phyloP scores from a whole-genome alignment of 768 basidiomycete genomes.

The Lentinula sp. region DNA sequence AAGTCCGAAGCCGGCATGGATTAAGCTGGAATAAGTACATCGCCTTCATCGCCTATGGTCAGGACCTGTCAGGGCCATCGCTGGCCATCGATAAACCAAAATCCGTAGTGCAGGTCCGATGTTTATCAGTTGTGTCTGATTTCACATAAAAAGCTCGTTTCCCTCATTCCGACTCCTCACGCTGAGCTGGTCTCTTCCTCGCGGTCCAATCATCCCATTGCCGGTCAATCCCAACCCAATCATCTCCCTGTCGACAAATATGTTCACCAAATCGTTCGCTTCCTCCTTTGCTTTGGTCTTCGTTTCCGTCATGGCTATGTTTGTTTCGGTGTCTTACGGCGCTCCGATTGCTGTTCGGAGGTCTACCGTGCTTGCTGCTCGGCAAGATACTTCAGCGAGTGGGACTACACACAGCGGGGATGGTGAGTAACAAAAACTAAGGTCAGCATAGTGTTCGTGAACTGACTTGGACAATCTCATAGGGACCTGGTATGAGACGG shows the following conservation, averaged over 20 bases:
- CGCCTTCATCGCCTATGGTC: no score
- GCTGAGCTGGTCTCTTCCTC: constrained; percentile 3
- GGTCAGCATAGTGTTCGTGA: no score
- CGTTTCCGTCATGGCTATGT: not conserved
- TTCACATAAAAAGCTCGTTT: not conserved
- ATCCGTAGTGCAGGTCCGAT: not conserved
- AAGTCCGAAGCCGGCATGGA: no score
- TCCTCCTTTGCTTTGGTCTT: not conserved
- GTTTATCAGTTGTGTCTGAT: not conserved
- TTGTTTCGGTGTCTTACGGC: not conserved
- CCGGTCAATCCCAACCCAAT: not conserved
- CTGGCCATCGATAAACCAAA: not conserved
- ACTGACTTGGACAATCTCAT: not conserved
- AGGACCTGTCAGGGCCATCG: not conserved
- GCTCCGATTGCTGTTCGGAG: not conserved
- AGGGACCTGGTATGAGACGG: constrained; percentile 25
- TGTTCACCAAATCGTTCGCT: not conserved
- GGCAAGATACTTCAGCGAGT: not conserved
- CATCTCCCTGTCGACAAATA: not conserved
- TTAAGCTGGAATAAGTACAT: no score
- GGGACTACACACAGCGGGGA: not conserved
- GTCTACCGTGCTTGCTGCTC: not conserved
- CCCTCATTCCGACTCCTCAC: not conserved
- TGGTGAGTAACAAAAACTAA: not conserved
- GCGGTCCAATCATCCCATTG: not conserved